Evolutionary conservation across 139 green algal genomes (phyloP).

Genomic region (Tetraselmis chui): DNA sequence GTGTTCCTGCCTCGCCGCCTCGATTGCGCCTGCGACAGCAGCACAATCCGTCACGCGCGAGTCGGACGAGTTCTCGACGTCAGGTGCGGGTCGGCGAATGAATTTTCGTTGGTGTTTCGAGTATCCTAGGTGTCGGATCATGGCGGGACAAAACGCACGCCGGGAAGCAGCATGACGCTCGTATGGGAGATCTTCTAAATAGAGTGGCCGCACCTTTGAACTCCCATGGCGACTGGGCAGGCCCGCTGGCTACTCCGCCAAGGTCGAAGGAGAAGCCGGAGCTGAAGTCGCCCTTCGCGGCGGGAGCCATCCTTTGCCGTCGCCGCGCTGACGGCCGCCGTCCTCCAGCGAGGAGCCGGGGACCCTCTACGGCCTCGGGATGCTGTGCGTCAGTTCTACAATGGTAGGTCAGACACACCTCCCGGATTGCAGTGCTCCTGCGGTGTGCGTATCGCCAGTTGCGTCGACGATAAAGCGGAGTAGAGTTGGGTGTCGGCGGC

Average conservation of each 20-base stretch:
- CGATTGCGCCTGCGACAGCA: not conserved
- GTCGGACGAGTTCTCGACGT: not conserved
- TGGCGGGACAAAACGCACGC: not conserved
- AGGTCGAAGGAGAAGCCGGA: not conserved
- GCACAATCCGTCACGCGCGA: not conserved
- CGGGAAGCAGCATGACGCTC: too few species aligned
- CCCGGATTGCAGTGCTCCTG: conserved; percentile 14
- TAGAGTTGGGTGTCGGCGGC: too few species aligned
- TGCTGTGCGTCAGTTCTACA: too few species aligned
- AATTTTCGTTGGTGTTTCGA: not conserved
- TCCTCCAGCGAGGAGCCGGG: too few species aligned
- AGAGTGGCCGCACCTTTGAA: not conserved
- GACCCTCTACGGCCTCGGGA: too few species aligned
- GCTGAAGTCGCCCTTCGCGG: not conserved
- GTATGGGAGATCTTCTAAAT: too few species aligned
- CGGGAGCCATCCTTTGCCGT: not conserved
- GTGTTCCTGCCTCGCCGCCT: not conserved
- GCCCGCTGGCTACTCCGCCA: too few species aligned
- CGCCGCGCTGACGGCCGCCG: too few species aligned
- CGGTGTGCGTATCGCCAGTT: not conserved
- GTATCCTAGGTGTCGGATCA: not conserved
- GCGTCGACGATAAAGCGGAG: too few species aligned
- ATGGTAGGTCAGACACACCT: conserved; percentile 1
- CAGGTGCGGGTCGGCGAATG: too few species aligned
- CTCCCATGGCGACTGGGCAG: not conserved